A percentile compares a stretch with the other conserved stretches of the same genome.
These are phyloP conservation scores for Trichosporon ovoides DNA, from an alignment of 1,284 basidiomycete species.

Conservation along the genomic window DNA sequence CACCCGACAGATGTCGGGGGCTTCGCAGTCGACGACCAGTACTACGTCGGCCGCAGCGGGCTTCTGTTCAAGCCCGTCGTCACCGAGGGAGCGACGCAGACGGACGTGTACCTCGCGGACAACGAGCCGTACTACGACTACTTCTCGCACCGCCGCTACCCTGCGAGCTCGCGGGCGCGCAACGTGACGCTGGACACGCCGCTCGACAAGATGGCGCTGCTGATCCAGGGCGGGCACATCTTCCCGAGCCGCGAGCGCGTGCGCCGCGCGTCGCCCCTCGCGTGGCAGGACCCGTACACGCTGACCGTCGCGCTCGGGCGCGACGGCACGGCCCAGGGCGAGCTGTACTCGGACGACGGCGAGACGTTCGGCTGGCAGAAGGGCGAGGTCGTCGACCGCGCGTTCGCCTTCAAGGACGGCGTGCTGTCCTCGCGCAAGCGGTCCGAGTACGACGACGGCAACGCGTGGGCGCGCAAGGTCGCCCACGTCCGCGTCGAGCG, in stretches of 20 bases:
- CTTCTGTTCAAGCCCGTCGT: conserved; percentile 90
- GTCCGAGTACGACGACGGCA: conserved; percentile 55
- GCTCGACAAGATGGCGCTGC: conserved; percentile 73
- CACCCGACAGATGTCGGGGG: conserved; percentile 83
- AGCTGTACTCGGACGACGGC: conserved; percentile 94
- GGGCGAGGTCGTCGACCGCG: conserved; percentile 78
- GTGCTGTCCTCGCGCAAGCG: conserved; percentile 35
- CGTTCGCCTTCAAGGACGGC: conserved; percentile 58
- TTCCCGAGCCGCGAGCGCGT: conserved; percentile 80
- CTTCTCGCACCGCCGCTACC: conserved; percentile 65
- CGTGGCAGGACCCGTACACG: conserved; percentile 90
- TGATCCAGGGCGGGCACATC: conserved; percentile 89
- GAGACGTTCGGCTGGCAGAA: conserved; percentile 71
- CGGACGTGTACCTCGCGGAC: conserved; percentile 80
- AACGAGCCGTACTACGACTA: conserved; percentile 94
- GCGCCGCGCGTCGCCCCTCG: conserved; percentile 75
- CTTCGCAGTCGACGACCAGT: conserved; percentile 89
- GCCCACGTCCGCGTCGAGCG: conserved; percentile 68
- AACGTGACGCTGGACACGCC: conserved; percentile 69
- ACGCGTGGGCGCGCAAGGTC: conserved; percentile 65
- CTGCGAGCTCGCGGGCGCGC: conserved; percentile 57
- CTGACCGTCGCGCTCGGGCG: conserved; percentile 75
- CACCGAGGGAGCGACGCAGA: conserved; percentile 63
- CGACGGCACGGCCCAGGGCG: conserved; percentile 63
- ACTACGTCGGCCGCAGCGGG: conserved; percentile 81